phyloP scores from a whole-genome alignment of 2,329 filamentous ascomycete genomes.

The Neofusicoccum laricinum region DNA sequence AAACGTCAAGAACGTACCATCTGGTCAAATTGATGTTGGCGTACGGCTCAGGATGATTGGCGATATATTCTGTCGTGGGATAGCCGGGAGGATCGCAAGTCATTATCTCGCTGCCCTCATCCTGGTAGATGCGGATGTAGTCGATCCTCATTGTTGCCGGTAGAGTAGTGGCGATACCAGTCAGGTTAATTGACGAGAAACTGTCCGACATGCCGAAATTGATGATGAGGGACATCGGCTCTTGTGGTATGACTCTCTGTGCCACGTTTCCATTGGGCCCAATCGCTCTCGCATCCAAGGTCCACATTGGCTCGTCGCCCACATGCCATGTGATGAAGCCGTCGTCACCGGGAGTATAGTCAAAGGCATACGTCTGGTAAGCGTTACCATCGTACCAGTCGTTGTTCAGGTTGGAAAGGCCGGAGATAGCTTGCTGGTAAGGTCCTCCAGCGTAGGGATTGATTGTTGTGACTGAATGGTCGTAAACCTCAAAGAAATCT shows the following conservation, averaged over 20 bases:
- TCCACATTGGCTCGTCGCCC: constrained; percentile 63
- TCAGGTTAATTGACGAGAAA: constrained; percentile 61
- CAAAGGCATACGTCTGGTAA: constrained; percentile 57
- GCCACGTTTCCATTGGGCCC: constrained; percentile 69
- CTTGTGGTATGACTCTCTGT: constrained; percentile 61
- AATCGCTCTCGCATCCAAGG: constrained; percentile 56
- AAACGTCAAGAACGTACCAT: constrained; percentile 49
- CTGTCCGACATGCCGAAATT: constrained; percentile 69
- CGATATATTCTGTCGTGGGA: constrained; percentile 66
- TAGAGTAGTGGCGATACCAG: constrained; percentile 53
- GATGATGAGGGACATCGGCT: constrained; percentile 65
- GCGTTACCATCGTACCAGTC: constrained; percentile 53
- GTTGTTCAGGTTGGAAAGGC: constrained; percentile 53
- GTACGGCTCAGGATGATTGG: constrained; percentile 59
- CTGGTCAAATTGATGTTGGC: constrained; percentile 61
- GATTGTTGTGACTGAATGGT: constrained; percentile 49
- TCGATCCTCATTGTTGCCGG: constrained; percentile 67
- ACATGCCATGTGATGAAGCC: constrained; percentile 69
- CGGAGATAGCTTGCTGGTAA: constrained; percentile 56
- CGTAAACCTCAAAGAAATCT: constrained; percentile 65
- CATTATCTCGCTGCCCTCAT: constrained; percentile 54
- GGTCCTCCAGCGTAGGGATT: constrained; percentile 55
- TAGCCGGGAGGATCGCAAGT: constrained; percentile 68
- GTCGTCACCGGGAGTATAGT: constrained; percentile 55
- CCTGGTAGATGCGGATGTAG: constrained; percentile 69